Base-by-base conservation (phyloP, 169 alveolate genomes). In the Fabrea salina region DNA sequence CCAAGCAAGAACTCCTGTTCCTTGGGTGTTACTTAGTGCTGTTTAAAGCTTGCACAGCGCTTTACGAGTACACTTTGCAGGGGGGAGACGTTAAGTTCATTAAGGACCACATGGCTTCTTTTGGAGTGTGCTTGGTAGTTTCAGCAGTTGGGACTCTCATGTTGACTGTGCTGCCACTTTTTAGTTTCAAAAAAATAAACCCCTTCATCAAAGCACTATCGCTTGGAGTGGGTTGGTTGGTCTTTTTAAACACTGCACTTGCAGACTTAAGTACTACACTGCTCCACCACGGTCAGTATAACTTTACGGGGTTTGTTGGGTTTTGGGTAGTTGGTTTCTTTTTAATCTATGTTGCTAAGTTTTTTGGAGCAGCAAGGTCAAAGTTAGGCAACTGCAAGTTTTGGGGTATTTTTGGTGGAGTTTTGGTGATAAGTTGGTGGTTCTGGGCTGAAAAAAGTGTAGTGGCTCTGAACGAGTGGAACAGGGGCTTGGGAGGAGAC, bases 1-100 rank as follows among this genome's bases (percentile, higher is more conserved):
- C n/a, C n/a, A n/a, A n/a, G n/a, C 53, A 44, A 56, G 67, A 56
- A 22, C 37, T 25, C 40, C 11, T 22, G 11, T 56, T 56, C 27
- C 27, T 56, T 19, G 16, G n/a, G 16, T 16, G 40, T 56, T 56
- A 56, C 27, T 35, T 56, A 11, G 40, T 25, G 67, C 11, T n/a
- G 1, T 56, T 56, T 56, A 19, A 56, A 19, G 1, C 27, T 22
- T 22, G 25, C 40, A 56, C 67, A 11, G 19, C 27, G 39, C 19
- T 39, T 8, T 68, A 68, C 66, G 13, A n/a, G 11, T 32, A 19
- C 32, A 41, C 79, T n/a, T 4, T 68, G 40, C 50, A 68, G 44
- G 79, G 79, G 30, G 79, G 79, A 8, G 79, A 68, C 44, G 41
- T 68, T 13, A 32, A 68, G 19, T 68, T 40, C 30, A 43, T 68